A percentile compares a stretch with the other conserved stretches of the same genome.
These are phyloP conservation scores for Oropetium thomaeum DNA, from an alignment of 176 grass and related monocot genomes.

Conservation along the genomic window DNA sequence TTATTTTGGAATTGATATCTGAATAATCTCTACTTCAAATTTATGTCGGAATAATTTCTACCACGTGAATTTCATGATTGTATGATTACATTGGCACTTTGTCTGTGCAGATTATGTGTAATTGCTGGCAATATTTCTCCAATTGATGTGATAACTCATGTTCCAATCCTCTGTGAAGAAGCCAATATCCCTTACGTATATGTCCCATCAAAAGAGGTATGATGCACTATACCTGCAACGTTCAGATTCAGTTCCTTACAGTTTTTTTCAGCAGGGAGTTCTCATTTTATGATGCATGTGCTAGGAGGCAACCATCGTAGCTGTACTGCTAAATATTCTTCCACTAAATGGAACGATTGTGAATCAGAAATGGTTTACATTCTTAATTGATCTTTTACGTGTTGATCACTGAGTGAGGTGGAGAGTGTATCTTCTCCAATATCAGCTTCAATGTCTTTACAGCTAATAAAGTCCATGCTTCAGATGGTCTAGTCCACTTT, in stretches of 20 bases:
- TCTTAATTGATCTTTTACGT: background rate
- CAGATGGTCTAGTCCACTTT: background rate
- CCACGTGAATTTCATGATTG: background rate
- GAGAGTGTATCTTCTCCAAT: background rate
- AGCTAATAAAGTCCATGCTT: background rate
- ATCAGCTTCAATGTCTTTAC: background rate
- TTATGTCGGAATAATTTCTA: background rate
- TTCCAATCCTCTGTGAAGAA: constrained; percentile 82
- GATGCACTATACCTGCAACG: background rate
- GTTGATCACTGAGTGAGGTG: background rate
- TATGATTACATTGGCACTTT: background rate
- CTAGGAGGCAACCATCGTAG: background rate
- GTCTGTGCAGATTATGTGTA: constrained; percentile 59
- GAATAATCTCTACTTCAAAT: background rate
- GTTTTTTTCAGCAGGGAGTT: background rate
- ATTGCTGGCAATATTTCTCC: constrained; percentile 98
- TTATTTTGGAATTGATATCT: background rate
- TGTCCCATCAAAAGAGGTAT: constrained; percentile 78
- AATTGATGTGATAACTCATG: constrained; percentile 90
- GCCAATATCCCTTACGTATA: constrained; percentile 71
- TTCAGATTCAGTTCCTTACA: constrained; percentile 8
- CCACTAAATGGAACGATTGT: background rate
- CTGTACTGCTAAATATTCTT: background rate
- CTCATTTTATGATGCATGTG: background rate
- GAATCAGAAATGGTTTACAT: background rate